Evolutionary conservation across 1,284 basidiomycete species (phyloP), one percentile per base, ranked within the genome.

Genomic region (Ceratobasidium sp.): DNA sequence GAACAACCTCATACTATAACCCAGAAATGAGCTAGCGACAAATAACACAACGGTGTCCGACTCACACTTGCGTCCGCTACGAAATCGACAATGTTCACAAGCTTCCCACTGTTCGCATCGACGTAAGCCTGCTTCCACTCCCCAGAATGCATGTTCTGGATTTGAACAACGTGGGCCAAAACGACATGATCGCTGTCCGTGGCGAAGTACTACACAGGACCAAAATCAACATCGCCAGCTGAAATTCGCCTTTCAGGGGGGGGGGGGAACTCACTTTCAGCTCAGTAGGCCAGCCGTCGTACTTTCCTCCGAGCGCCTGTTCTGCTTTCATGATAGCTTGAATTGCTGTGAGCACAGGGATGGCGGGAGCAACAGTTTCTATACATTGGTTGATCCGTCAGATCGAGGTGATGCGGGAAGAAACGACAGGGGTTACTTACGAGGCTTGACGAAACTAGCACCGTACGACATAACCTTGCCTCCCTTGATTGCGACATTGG

Each of bases 81-180:
- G 76, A 86, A 90, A 80, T 90, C 87, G 63, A 85, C 85, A 22
- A 89, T 83, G 39, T 84, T 83, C n/a, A 88, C 78, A 41, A 90
- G 79, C 61, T 88, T 84, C 1, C 74, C 87, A 31, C 83, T 82
- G 77, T 86, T 84, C 4, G 88, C 87, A 76, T 90, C 88, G 59
- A 90, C 85, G 78, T 87, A 89, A 0, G 88, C 89, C 81, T 90
- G 88, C 78, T 86, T 85, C 88, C 88, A 90, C 39, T 85, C 84
- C 64, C 86, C 85, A 34, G 83, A 81, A 76, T 81, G 82, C 29
- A 85, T 84, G 76, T 87, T 87, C 79, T 86, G 86, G 73, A 90
- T 84, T 80, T 88, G 86, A 43, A 88, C 79, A 41, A 89, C 88
- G 77, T 88, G 85, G 0, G 85, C 84, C 62, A 87, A 84, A 49